A percentile compares a stretch with the other conserved stretches of the same genome.
Conservation (phyloP, 2,329 filamentous ascomycete genomes). For the Penicillium digitatum region DNA sequence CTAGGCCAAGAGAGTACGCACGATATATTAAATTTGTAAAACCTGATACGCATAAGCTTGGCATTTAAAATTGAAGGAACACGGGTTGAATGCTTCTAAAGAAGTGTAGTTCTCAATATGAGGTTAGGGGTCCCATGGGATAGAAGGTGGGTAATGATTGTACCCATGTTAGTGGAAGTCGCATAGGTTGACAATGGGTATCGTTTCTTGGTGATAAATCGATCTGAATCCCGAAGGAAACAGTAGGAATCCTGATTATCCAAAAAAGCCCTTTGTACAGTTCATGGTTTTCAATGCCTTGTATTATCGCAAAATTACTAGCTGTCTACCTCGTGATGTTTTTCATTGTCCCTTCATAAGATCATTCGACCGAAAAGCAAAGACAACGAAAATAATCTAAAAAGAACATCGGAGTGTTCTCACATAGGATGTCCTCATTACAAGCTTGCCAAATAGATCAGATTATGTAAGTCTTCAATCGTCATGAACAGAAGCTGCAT, state of each 20-base stretch:
- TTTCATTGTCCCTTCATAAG: too few species aligned
- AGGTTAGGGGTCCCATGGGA: not conserved
- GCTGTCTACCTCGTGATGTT: too few species aligned
- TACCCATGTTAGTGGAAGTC: not conserved
- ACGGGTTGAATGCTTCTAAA: not conserved
- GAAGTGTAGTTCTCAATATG: not conserved
- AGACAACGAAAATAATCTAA: too few species aligned
- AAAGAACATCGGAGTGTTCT: not conserved
- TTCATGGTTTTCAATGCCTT: too few species aligned
- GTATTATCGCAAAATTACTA: too few species aligned
- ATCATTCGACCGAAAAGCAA: too few species aligned
- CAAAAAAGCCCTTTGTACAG: too few species aligned
- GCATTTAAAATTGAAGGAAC: not conserved
- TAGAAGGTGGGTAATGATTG: not conserved
- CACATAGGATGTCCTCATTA: not conserved
- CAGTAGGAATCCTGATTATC: too few species aligned
- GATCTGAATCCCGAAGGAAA: too few species aligned
- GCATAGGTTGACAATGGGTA: not conserved
- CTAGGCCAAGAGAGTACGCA: not conserved
- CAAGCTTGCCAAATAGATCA: not conserved
- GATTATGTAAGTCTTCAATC: not conserved
- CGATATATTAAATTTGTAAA: not conserved
- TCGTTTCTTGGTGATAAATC: too few species aligned
- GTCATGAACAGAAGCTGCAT: not conserved
- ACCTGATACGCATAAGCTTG: not conserved